These are phyloP conservation scores for Monosporascus ibericus DNA, from an alignment of 2,329 filamentous ascomycete genomes.

Conservation along the genomic window DNA sequence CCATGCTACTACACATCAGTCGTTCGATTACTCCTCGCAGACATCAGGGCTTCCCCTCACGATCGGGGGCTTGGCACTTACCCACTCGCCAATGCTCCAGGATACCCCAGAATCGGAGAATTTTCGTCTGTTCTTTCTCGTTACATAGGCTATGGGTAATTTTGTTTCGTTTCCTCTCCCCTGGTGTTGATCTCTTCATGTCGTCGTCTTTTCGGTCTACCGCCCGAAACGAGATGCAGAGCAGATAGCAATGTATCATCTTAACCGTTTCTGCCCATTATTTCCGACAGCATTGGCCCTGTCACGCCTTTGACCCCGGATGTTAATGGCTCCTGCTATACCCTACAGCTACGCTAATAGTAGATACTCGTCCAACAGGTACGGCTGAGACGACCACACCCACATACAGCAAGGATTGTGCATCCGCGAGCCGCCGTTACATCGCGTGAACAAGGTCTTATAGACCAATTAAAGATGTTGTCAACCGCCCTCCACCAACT, in stretches of 20 bases:
- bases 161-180: background rate
- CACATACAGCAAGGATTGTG: conserved; percentile 14
- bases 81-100: background rate
- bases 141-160: background rate
- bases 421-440: conserved; percentile 20
- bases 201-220: background rate
- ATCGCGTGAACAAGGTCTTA: conserved; percentile 6
- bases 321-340: conserved; percentile 4
- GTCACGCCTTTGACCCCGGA: background rate
- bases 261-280: background rate
- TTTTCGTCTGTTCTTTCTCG: background rate
- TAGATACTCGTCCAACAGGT: conserved; percentile 9
- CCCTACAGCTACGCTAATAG: conserved; percentile 3
- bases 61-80: background rate
- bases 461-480: background rate
- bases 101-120: background rate
- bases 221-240: background rate
- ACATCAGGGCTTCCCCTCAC: background rate
- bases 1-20: background rate
- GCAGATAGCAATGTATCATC: background rate
- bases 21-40: background rate
- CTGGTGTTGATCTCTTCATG: background rate
- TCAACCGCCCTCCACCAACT: background rate
- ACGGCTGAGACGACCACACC: conserved; percentile 14
- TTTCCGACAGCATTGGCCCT: background rate